These are phyloP conservation scores for Volvox carteri DNA, from an alignment of 163 green algal species.

Conservation along the genomic window DNA sequence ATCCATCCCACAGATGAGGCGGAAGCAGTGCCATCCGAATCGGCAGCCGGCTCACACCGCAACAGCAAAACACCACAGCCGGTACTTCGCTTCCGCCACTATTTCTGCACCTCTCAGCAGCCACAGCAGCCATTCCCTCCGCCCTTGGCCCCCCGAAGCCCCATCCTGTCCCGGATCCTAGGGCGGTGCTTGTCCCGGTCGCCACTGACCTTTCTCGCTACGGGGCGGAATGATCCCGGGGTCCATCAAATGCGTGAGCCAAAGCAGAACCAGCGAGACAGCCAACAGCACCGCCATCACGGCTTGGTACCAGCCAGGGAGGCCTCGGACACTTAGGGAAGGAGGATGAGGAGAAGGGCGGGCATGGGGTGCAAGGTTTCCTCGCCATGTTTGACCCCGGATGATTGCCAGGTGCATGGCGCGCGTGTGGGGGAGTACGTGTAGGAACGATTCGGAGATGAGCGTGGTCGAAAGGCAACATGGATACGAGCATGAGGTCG, in stretches of 20 bases:
- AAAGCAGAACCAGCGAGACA: conserved; percentile 44
- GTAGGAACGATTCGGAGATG: background rate
- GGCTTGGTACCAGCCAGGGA: conserved; percentile 51
- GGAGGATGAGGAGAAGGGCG: background rate
- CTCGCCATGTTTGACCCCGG: too few species aligned
- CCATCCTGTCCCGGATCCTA: background rate
- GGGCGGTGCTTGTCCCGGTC: too few species aligned
- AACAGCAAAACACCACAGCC: too few species aligned
- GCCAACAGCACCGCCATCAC: background rate
- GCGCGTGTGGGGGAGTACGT: background rate
- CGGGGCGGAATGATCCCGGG: conserved; percentile 60
- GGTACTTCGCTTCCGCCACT: background rate
- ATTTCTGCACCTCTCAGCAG: background rate
- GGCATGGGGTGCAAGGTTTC: background rate
- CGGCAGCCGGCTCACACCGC: too few species aligned
- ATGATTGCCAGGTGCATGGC: too few species aligned
- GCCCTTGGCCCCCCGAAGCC: background rate
- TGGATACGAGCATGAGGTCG: background rate
- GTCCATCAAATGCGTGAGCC: conserved; percentile 60
- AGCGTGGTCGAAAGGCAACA: background rate
- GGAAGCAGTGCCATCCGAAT: too few species aligned
- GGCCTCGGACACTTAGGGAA: conserved; percentile 15
- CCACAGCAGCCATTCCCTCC: background rate
- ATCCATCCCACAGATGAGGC: too few species aligned
- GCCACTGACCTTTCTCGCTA: conserved; percentile 16